phyloP scores from a whole-genome alignment of 2,329 filamentous ascomycete genomes.

The Fusarium sp. region DNA sequence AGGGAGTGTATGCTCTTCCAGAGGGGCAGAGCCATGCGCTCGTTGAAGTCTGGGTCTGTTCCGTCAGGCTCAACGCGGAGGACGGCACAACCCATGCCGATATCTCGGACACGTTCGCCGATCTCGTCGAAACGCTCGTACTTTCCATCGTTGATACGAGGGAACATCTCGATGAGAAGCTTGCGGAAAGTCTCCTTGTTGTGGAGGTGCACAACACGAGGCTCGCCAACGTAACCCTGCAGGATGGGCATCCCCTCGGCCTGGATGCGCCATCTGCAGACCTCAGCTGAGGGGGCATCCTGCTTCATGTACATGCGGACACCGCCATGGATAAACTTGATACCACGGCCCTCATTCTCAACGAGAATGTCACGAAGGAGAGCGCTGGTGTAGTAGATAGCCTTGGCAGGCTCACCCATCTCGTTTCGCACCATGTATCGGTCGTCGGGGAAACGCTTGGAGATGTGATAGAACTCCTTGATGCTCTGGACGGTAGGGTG shows the following conservation, averaged over 20 bases:
- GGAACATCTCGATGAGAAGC: constrained; percentile 96
- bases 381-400: constrained; percentile 94
- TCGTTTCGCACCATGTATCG: constrained; percentile 98
- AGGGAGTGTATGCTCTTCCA: constrained; percentile 94
- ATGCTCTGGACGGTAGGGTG: constrained; percentile 84
- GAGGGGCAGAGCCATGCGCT: constrained; percentile 89
- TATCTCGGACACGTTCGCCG: constrained; percentile 81
- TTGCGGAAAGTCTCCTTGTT: constrained; percentile 84
- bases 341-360: constrained; percentile 88
- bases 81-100: constrained; percentile 93
- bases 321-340: constrained; percentile 96
- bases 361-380: constrained; percentile 87
- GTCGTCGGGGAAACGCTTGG: constrained; percentile 85
- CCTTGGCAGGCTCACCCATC: constrained; percentile 87
- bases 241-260: constrained; percentile 92
- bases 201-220: constrained; percentile 79
- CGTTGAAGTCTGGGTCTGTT: constrained; percentile 69
- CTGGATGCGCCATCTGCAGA: constrained; percentile 96
- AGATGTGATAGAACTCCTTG: constrained; percentile 86
- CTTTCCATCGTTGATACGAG: constrained; percentile 81
- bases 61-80: constrained; percentile 84
- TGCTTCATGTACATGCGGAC: constrained; percentile 99
- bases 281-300: constrained; percentile 86
- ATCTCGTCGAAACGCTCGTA: constrained; percentile 88
- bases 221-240: constrained; percentile 87